Base-by-base conservation (phyloP, 768 basidiomycete species). In the Pilatotrama ljubarskyi region DNA sequence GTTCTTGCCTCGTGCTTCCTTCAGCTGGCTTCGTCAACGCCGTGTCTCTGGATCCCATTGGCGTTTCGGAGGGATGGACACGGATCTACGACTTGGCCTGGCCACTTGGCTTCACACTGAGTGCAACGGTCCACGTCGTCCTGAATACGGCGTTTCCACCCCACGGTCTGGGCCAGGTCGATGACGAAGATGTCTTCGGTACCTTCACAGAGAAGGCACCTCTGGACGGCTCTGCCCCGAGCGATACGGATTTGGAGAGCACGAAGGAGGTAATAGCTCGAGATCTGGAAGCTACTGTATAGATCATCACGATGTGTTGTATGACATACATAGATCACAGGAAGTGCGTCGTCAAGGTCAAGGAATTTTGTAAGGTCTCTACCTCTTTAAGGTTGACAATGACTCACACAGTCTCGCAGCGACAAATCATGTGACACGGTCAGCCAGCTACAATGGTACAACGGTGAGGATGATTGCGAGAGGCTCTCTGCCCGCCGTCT, bases 141-240 rank as follows among this genome's bases (percentile, higher is more conserved):
- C 52, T 69, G 41, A 69, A 63, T 55, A 51, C 29, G n/a, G 22
- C 59, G 3, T 66, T 64, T 56, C 68, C 66, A 2, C 65, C 64
- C n/a, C 50, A 51, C 1, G 64, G 51, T 6, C 22, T 67, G 14
- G 65, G 69, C 2, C 51, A 63, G 24, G 50, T 64, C 20, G 69
- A 70, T 50, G 64, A 64, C 13, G 63, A 55, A 6, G 66, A 67
- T 43, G 58, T 65, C 17, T 67, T 57, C 40, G 66, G 66, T 15
- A 61, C 66, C n/a, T 66, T 67, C 56, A 46, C 52, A 8, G 60
- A 52, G 41, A 38, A 55, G 6, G 59, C 44, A 9, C 24, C 29
- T 32, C 10, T 5, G 55, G 4, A 6, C 8, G 18, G 10, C 18
- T 46, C 5, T 22, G 18, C 46, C 7, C 46, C 5, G 26, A 49